Conservation (phyloP, 116 monocot species). For the Trichopus zeylanicus region DNA sequence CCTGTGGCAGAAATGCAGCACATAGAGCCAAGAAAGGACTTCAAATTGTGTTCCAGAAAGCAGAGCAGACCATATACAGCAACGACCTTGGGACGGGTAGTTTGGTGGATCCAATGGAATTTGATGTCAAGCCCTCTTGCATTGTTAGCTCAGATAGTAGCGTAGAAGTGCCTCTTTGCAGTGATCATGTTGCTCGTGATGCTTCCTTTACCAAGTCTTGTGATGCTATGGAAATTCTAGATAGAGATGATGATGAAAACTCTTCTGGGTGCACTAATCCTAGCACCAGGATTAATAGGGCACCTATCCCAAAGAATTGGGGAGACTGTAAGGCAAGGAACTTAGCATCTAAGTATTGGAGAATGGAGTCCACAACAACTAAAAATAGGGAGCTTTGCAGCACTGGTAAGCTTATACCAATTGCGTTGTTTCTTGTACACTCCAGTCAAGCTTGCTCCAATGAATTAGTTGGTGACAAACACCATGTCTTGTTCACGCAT, state of each 20-base stretch:
- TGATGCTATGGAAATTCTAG: conserved; percentile 15
- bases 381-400: conserved; percentile 25
- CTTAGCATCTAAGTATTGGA: conserved; percentile 35
- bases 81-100: conserved; percentile 10
- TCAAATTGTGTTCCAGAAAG: background rate
- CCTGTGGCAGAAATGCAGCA: background rate
- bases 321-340: conserved; percentile 40
- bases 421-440: background rate
- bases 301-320: conserved; percentile 14
- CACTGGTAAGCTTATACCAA: conserved; percentile 17
- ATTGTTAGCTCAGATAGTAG: conserved; percentile 39
- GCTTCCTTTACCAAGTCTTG: conserved; percentile 11
- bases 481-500: too few species aligned
- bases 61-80: background rate
- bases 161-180: conserved; percentile 19
- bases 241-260: conserved; percentile 44
- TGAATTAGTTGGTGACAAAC: too few species aligned
- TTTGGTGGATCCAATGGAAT: conserved; percentile 17
- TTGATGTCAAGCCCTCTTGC: conserved; percentile 24
- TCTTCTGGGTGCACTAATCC: conserved; percentile 32
- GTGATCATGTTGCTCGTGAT: conserved; percentile 4
- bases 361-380: conserved; percentile 15
- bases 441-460: background rate
- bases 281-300: conserved; percentile 13
- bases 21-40: conserved; percentile 10